Percentiles rank a stretch among this genome's conserved stretches.
phyloP scores from a whole-genome alignment of 192 early-diverging fungal genomes.

The Gamsiella multidivaricata region DNA sequence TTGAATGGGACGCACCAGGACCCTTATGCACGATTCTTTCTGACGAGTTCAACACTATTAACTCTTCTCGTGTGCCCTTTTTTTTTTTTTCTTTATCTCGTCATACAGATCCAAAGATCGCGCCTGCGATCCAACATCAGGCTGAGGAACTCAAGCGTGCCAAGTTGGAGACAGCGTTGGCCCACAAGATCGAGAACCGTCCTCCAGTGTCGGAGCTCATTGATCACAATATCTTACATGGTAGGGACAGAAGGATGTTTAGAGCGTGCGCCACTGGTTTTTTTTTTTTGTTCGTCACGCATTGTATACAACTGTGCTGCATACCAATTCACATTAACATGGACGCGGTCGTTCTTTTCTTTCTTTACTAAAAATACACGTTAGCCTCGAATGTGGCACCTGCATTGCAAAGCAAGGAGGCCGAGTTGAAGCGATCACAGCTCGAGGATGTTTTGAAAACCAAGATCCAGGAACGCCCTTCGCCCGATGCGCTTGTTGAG shows the following conservation, averaged over 20 bases:
- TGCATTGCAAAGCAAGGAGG: constrained; percentile 57
- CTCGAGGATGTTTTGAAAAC: constrained; percentile 59
- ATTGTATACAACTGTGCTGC: too few species aligned
- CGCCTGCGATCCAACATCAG: constrained; percentile 60
- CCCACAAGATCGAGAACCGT: constrained; percentile 68
- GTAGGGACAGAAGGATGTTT: constrained; percentile 26
- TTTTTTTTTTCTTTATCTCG: background rate
- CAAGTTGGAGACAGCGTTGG: constrained; percentile 63
- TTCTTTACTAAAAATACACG: background rate
- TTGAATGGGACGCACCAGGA: too few species aligned
- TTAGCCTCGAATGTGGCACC: constrained; percentile 59
- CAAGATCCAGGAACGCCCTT: constrained; percentile 61
- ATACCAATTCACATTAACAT: too few species aligned
- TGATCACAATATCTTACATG: constrained; percentile 61
- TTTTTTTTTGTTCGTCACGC: too few species aligned
- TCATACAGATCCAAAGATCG: constrained; percentile 60
- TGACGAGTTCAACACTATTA: background rate
- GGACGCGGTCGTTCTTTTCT: too few species aligned
- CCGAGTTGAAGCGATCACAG: constrained; percentile 57
- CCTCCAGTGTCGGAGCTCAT: constrained; percentile 64
- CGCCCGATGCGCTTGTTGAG: constrained; percentile 57
- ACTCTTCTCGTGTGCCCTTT: background rate
- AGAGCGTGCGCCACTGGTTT: too few species aligned
- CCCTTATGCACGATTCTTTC: too few species aligned
- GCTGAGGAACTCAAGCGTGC: constrained; percentile 59